phyloP scores from a whole-genome alignment of 257 asterid genomes.

The Thymus quinquecostatus region DNA sequence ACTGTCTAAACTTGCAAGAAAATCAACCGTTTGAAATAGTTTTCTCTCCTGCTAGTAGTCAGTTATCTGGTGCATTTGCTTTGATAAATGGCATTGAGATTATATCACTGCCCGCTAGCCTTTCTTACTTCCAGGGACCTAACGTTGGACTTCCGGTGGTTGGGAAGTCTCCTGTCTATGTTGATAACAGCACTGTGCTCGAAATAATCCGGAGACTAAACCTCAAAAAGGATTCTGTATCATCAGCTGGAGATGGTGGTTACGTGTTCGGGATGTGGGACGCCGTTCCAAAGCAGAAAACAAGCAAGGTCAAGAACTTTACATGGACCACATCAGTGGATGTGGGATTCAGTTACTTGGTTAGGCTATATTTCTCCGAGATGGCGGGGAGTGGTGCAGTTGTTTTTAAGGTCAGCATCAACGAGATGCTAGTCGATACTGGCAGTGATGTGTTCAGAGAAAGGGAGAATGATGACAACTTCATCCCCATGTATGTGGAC shows the following conservation, averaged over 20 bases:
- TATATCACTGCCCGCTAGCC: constrained; percentile 22
- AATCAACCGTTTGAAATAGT: neutral
- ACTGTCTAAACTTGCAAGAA: constrained; percentile 24
- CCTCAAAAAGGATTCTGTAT: constrained; percentile 38
- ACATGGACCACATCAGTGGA: constrained; percentile 47
- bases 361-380: constrained; percentile 56
- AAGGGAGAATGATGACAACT: constrained; percentile 34
- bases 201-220: constrained; percentile 44
- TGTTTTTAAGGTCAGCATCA: constrained; percentile 35
- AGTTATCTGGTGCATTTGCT: constrained; percentile 14
- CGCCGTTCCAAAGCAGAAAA: constrained; percentile 19
- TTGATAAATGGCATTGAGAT: constrained; percentile 39
- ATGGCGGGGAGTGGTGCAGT: constrained; percentile 31
- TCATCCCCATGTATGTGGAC: constrained; percentile 25
- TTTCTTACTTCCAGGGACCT: constrained; percentile 14
- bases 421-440: constrained; percentile 32
- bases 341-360: constrained; percentile 55
- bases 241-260: constrained; percentile 31
- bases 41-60: constrained; percentile 27
- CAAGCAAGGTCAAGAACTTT: constrained; percentile 22
- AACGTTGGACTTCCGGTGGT: constrained; percentile 11
- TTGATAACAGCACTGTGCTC: constrained; percentile 49
- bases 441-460: constrained; percentile 30
- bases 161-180: constrained; percentile 36
- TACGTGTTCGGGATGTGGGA: constrained; percentile 43